Conservation (phyloP, 1,284 basidiomycete species). For the Cystobasidium pallidum region DNA sequence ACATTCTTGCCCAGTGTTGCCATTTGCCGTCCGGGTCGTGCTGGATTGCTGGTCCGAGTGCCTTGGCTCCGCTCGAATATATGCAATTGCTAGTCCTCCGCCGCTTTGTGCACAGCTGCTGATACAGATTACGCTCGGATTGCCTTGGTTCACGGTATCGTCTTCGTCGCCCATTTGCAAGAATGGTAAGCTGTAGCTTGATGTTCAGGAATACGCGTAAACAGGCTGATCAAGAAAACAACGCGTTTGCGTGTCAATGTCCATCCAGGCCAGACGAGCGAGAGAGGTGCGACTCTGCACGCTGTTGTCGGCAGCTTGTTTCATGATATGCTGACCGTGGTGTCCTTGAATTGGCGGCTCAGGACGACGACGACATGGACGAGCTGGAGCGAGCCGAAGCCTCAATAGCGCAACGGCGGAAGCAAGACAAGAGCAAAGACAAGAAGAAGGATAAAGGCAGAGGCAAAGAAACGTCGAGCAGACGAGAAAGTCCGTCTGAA, state of each 20-base stretch:
- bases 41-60: too few species aligned
- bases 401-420: conserved; percentile 11
- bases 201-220: not conserved
- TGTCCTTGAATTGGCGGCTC: not conserved
- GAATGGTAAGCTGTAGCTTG: not conserved
- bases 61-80: too few species aligned
- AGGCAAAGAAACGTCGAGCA: conserved; percentile 19
- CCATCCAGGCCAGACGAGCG: not conserved
- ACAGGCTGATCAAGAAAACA: not conserved
- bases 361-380: conserved; percentile 24
- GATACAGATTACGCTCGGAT: too few species aligned
- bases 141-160: not conserved
- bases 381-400: conserved; percentile 40
- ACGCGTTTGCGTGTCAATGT: not conserved
- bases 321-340: not conserved
- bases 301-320: not conserved
- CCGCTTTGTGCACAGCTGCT: not conserved
- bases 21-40: too few species aligned
- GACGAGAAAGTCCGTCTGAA: conserved; percentile 10
- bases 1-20: too few species aligned
- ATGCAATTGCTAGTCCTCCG: too few species aligned
- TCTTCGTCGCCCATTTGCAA: not conserved
- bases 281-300: not conserved
- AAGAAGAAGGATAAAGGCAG: conserved; percentile 33
- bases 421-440: conserved; percentile 13